Evolutionary conservation across 179 eudicot genomes (phyloP).

Genomic region (Nepenthes alata): DNA sequence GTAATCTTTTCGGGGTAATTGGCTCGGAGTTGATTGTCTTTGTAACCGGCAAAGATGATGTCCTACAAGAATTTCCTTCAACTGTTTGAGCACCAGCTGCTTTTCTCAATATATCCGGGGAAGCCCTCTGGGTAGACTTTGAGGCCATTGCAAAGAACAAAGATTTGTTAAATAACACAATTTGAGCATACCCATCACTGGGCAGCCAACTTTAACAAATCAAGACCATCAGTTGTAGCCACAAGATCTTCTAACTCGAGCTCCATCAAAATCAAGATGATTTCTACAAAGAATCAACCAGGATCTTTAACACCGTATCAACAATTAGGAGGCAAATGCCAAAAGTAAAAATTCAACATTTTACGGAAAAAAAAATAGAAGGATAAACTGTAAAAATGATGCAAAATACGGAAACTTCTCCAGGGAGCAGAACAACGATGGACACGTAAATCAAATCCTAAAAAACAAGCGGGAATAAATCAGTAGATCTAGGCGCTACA

Average conservation of each 20-base stretch:
- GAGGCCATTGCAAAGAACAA: constrained; percentile 46
- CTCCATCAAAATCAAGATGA: constrained; percentile 15
- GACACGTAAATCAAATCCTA: too few species aligned
- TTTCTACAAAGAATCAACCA: constrained; percentile 11
- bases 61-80: constrained; percentile 28
- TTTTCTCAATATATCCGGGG: constrained; percentile 32
- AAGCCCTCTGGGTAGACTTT: constrained; percentile 28
- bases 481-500: too few species aligned
- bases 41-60: constrained; percentile 15
- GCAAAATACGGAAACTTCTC: too few species aligned
- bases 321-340: not conserved
- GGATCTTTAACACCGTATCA: not conserved
- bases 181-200: constrained; percentile 19
- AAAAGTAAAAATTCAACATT: not conserved
- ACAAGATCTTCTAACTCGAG: constrained; percentile 5
- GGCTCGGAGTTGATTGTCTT: constrained; percentile 18
- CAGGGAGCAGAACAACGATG: too few species aligned
- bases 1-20: constrained; percentile 15
- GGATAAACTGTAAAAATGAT: too few species aligned
- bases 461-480: too few species aligned
- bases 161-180: constrained; percentile 9
- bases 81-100: constrained; percentile 14
- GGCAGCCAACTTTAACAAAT: constrained; percentile 10
- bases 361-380: too few species aligned
- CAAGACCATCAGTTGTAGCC: constrained; percentile 12